Conservation (phyloP, 2,329 filamentous ascomycete genomes). For the Volutella citrinella region DNA sequence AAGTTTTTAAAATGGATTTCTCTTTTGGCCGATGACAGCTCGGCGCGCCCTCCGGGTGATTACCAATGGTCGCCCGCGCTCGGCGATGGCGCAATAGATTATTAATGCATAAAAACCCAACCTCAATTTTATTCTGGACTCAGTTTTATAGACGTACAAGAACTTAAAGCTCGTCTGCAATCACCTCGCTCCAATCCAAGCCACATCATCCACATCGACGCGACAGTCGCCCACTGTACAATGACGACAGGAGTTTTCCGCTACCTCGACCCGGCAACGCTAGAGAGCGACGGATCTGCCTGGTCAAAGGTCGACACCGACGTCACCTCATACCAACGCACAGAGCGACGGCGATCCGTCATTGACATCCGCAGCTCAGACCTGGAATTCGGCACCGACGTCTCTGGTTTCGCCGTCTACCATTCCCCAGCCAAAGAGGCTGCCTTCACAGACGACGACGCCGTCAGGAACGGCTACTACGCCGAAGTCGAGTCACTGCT, state of each 20-base stretch:
- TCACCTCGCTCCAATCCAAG: too few species aligned
- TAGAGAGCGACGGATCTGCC: slow-evolving; percentile 3
- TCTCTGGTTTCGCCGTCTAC: slow-evolving; percentile 25
- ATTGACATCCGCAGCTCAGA: slow-evolving; percentile 20
- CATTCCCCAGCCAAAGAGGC: slow-evolving; percentile 43
- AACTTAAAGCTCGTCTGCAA: too few species aligned
- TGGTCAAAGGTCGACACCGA: slow-evolving; percentile 24
- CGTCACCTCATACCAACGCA: slow-evolving; percentile 17
- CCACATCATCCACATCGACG: too few species aligned
- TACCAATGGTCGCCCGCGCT: too few species aligned
- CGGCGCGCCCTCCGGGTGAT: too few species aligned
- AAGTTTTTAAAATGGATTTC: too few species aligned
- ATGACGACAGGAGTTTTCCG: slow-evolving; percentile 12
- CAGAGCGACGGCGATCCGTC: slow-evolving; percentile 16
- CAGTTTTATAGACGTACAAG: too few species aligned
- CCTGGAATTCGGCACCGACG: slow-evolving; percentile 17
- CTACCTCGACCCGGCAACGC: slow-evolving; percentile 10
- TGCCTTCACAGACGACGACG: slow-evolving; percentile 51
- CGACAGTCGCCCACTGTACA: too few species aligned
- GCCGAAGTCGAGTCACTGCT: slow-evolving; percentile 58
- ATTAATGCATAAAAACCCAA: too few species aligned
- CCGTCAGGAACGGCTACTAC: slow-evolving; percentile 58
- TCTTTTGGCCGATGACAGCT: too few species aligned
- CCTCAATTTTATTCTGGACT: too few species aligned
- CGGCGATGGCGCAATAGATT: too few species aligned